A percentile compares a stretch with the other conserved stretches of the same genome.
Conservation (phyloP, 176 grass and related monocot genomes). For the Calamus simplicifolius region DNA sequence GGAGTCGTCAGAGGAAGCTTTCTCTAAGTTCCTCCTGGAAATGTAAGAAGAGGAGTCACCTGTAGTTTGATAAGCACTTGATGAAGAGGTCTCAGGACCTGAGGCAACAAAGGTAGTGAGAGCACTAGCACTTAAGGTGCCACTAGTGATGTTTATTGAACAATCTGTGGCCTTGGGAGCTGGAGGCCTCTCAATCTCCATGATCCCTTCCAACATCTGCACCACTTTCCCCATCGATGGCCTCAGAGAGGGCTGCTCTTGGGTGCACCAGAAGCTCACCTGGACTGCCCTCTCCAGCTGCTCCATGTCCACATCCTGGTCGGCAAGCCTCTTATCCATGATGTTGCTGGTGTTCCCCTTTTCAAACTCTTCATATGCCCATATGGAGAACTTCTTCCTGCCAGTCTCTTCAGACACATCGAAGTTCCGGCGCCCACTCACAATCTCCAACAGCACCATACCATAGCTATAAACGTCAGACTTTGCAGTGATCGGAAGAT, state of each 20-base stretch:
- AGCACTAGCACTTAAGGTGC: slow-evolving; percentile 1
- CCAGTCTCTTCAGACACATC: slow-evolving; percentile 64
- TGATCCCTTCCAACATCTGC: slow-evolving; percentile 95
- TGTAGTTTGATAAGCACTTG: too few species aligned
- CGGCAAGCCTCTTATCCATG: slow-evolving; percentile 35
- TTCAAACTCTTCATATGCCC: slow-evolving; percentile 91
- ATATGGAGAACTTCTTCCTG: slow-evolving; percentile 76
- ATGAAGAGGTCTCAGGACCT: too few species aligned
- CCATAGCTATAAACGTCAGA: slow-evolving; percentile 97
- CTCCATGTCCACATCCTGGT: slow-evolving; percentile 51
- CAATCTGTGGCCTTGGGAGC: slow-evolving; percentile 59
- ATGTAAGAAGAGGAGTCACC: too few species aligned
- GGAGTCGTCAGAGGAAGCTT: too few species aligned
- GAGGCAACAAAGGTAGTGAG: too few species aligned
- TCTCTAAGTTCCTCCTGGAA: too few species aligned
- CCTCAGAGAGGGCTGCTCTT: slow-evolving; percentile 88
- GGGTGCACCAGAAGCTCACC: slow-evolving; percentile 97
- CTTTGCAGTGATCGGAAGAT: slow-evolving; percentile 85
- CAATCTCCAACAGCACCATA: slow-evolving; percentile 88
- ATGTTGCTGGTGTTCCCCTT: slow-evolving; percentile 35
- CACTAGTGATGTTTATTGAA: slow-evolving; percentile 1
- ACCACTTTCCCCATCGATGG: slow-evolving; percentile 93
- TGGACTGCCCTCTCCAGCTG: slow-evolving; percentile 61
- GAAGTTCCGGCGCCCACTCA: slow-evolving; percentile 79
- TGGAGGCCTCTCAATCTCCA: slow-evolving; percentile 69